Base-by-base conservation (phyloP, 208 protist genomes). In the Histomonas meleagridis region DNA sequence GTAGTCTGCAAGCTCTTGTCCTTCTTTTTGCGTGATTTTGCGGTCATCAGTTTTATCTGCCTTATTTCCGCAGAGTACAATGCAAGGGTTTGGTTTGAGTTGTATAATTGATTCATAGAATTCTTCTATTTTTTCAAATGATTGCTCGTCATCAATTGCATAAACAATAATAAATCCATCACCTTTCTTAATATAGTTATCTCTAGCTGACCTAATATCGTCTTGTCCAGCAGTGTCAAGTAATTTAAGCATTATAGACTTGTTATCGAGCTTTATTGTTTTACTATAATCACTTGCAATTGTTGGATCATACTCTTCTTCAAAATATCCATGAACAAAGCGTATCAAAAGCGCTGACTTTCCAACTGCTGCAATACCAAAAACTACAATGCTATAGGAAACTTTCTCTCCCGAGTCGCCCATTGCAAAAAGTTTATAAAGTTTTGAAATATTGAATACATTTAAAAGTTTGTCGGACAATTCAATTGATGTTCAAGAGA, bases 231-330 rank as follows among this genome's bases (percentile, higher is more conserved):
- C 94, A 5, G 94, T 95, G 72, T 95, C 94, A 26, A 95, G 91
- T 1, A 95, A 94, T 51, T 95, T 93, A 12, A 95, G 92, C 16
- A 94, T 78, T n/a, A 93, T 94, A 23, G 94, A 93, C 43, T 95
- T 65, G 7, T 93, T 90, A 62, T 94, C 94, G 51, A 95, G 65
- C 40, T 60, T 86, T 21, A 94, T 92, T 91, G 94, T 92, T 91
- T 94, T 95, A 5, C 93, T 92, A 91, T 95, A 95, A 26, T 32
- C 76, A 79, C 94, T 93, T 90, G 94, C 92, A 86, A 96, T 96
- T 16, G 95, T 95, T 3, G 94, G 94, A 62, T 96, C 95, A 60
- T 96, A 96, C 79, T 95, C 94, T n/a, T 95, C 93, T 5, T 96
- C n/a, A 79, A 96, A 96, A 23, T 95, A 62, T 26, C 94, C 93